Conservation (phyloP, 2,329 filamentous ascomycete genomes). For the Colletotrichum liriopes region DNA sequence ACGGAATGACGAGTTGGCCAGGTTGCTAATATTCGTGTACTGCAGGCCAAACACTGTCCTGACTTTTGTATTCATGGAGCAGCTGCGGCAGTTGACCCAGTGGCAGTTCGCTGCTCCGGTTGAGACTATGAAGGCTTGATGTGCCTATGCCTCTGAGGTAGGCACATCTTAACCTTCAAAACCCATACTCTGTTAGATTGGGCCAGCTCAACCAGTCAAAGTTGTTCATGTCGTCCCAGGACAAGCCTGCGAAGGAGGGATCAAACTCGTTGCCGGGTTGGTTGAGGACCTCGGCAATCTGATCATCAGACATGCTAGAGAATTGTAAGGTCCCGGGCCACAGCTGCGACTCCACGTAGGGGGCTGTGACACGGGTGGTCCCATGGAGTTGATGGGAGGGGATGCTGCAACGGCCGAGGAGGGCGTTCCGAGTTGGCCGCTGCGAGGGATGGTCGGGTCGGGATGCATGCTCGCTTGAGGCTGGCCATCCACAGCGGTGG, state of each 20-base stretch:
- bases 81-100: conserved; percentile 54
- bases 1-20: conserved; percentile 39
- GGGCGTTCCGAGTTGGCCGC: conserved; percentile 31
- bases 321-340: conserved; percentile 72
- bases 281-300: conserved; percentile 77
- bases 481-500: conserved; percentile 42
- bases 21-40: conserved; percentile 39
- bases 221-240: conserved; percentile 72
- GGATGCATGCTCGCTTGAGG: conserved; percentile 23
- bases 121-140: conserved; percentile 38
- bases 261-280: conserved; percentile 74
- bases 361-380: conserved; percentile 45
- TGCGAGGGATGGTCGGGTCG: conserved; percentile 6
- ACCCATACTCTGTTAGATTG: conserved; percentile 58
- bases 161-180: conserved; percentile 40
- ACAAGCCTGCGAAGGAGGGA: conserved; percentile 67
- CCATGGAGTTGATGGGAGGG: conserved; percentile 38
- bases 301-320: conserved; percentile 79
- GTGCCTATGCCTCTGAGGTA: neutral
- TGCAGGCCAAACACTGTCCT: conserved; percentile 60
- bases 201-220: conserved; percentile 72
- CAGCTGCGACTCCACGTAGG: conserved; percentile 50
- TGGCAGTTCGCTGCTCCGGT: conserved; percentile 36
- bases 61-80: conserved; percentile 64
- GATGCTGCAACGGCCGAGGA: conserved; percentile 28